A percentile compares a stretch with the other conserved stretches of the same genome.
phyloP scores from a whole-genome alignment of 768 basidiomycete species.

The Rhodosporidiobolus odoratus region DNA sequence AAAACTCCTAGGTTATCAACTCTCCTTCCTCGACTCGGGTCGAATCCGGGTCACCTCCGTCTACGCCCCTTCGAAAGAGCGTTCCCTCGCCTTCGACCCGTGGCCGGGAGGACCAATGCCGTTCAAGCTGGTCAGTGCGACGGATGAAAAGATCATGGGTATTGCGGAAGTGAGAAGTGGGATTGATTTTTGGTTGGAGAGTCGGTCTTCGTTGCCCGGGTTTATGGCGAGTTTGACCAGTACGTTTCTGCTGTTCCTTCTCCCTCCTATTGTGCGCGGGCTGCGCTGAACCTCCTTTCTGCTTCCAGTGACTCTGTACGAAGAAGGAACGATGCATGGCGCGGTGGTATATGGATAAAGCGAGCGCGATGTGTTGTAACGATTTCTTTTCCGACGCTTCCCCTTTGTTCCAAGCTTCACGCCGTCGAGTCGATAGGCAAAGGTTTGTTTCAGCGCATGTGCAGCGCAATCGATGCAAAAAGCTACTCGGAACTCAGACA shows the following conservation, averaged over 20 bases:
- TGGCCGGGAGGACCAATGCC: conserved; percentile 35
- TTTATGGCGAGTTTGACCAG: conserved; percentile 41
- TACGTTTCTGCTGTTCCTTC: background rate
- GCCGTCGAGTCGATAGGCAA: no score
- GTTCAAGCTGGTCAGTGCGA: conserved; percentile 36
- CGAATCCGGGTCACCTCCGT: conserved; percentile 84
- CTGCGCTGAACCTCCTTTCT: background rate
- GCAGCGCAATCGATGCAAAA: no score
- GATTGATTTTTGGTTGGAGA: conserved; percentile 53
- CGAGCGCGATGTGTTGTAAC: background rate
- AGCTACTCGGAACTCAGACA: background rate
- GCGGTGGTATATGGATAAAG: background rate
- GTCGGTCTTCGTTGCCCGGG: conserved; percentile 35
- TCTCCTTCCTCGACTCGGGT: conserved; percentile 85
- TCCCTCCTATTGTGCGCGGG: no score
- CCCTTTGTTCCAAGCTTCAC: background rate
- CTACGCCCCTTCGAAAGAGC: conserved; percentile 57
- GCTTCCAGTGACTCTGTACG: conserved; percentile 10
- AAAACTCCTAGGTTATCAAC: conserved; percentile 81
- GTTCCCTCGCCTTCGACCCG: conserved; percentile 66
- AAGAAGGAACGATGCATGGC: conserved; percentile 10
- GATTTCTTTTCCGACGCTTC: background rate
- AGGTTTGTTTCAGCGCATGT: no score
- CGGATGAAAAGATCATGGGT: conserved; percentile 47
- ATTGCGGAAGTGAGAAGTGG: conserved; percentile 70